Percentiles rank a stretch among this genome's conserved stretches.
These are phyloP conservation scores for Coniosporium apollinis DNA, from an alignment of 495 filamentous ascomycete genomes.

Conservation along the genomic window DNA sequence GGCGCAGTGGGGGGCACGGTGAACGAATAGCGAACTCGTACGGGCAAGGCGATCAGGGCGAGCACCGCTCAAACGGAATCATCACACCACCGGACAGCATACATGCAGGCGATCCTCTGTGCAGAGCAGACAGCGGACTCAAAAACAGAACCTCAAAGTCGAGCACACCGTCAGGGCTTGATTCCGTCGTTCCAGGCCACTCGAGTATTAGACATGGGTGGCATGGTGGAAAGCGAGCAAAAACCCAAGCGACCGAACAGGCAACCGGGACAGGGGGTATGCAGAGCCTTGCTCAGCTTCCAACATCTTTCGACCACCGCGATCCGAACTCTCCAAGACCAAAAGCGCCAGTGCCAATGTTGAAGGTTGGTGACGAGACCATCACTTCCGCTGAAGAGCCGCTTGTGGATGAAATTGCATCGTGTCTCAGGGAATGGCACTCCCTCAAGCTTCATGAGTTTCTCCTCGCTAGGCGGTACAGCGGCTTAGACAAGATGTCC, in stretches of 20 bases:
- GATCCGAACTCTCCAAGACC: constrained; percentile 56
- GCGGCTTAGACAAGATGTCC: constrained; percentile 63
- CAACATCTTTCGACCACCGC: constrained; percentile 22
- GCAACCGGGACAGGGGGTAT: too few relatives aligned
- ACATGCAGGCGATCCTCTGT: too few relatives aligned
- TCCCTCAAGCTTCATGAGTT: constrained; percentile 90
- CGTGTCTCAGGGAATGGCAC: constrained; percentile 93
- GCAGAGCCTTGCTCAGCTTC: constrained; percentile 12
- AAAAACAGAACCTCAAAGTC: too few relatives aligned
- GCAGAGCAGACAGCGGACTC: too few relatives aligned
- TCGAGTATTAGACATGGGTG: too few relatives aligned
- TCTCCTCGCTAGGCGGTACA: constrained; percentile 67
- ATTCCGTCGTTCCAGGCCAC: too few relatives aligned
- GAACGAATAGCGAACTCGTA: background rate
- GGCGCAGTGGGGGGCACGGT: too few relatives aligned
- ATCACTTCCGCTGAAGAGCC: constrained; percentile 77
- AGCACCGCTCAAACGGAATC: constrained; percentile 10
- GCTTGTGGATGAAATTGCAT: constrained; percentile 92
- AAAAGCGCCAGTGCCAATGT: constrained; percentile 84
- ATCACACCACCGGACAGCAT: constrained; percentile 15
- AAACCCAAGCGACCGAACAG: constrained; percentile 1
- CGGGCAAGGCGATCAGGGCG: background rate
- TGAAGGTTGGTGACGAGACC: constrained; percentile 94
- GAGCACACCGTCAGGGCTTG: too few relatives aligned
- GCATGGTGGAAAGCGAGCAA: too few relatives aligned